Conservation (phyloP, 2,329 filamentous ascomycete species). For the Leptographium wingfieldii region DNA sequence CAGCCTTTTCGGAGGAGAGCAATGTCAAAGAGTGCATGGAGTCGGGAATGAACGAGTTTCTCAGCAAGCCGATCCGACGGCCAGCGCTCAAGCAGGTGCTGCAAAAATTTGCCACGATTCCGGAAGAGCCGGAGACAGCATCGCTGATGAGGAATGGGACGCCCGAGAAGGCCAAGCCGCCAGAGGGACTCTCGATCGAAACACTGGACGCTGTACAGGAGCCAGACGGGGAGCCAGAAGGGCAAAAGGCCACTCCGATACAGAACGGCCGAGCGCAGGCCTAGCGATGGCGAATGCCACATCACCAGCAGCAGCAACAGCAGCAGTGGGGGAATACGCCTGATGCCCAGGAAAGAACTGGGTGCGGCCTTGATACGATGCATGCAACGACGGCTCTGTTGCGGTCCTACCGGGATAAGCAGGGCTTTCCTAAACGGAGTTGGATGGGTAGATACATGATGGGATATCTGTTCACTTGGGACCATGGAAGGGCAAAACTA, state of each 20-base stretch:
- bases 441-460: background rate
- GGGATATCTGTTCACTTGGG: background rate
- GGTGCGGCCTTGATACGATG: background rate
- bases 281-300: background rate
- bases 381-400: background rate
- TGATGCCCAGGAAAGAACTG: background rate
- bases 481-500: background rate
- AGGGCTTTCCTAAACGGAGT: background rate
- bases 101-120: conserved; percentile 71
- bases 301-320: background rate
- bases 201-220: background rate
- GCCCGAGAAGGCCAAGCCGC: conserved; percentile 10
- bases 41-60: conserved; percentile 84
- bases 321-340: background rate
- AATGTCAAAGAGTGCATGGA: conserved; percentile 80
- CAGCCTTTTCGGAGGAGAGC: conserved; percentile 80
- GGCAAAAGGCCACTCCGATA: background rate
- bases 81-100: conserved; percentile 77
- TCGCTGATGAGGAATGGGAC: conserved; percentile 22
- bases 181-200: background rate
- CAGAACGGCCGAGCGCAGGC: background rate
- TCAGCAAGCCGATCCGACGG: conserved; percentile 64
- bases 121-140: conserved; percentile 48
- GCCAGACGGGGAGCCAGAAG: background rate
- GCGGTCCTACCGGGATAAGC: background rate